Evolutionary conservation across 177 flowering plant species (phyloP).

Genomic region (Vitis hybrid): DNA sequence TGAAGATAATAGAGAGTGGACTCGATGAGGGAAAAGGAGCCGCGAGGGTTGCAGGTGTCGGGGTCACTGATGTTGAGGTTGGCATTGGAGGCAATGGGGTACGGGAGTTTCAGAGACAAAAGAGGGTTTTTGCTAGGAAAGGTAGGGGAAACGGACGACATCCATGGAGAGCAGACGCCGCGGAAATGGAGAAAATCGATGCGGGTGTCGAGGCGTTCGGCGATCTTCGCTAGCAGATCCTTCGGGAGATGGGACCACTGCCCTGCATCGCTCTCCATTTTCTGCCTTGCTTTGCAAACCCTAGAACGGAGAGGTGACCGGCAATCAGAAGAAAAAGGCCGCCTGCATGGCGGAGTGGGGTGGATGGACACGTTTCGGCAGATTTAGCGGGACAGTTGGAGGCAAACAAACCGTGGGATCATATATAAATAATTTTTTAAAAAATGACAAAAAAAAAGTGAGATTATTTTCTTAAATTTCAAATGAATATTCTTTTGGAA

Average conservation of each 20-base stretch:
- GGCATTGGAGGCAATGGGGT: not conserved
- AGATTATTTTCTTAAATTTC: too few relatives aligned
- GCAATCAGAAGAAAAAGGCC: too few relatives aligned
- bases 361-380: too few relatives aligned
- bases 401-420: too few relatives aligned
- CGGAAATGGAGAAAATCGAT: conserved; percentile 21
- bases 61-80: not conserved
- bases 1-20: conserved; percentile 10
- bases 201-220: conserved; percentile 4
- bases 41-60: not conserved
- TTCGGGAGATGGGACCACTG: conserved; percentile 17
- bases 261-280: not conserved
- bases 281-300: too few relatives aligned
- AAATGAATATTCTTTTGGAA: too few relatives aligned
- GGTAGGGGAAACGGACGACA: conserved; percentile 12
- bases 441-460: too few relatives aligned
- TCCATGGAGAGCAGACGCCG: conserved; percentile 20
- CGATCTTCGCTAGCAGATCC: conserved; percentile 14
- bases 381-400: too few relatives aligned
- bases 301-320: too few relatives aligned
- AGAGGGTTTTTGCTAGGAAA: not conserved
- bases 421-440: too few relatives aligned
- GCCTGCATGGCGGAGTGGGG: too few relatives aligned
- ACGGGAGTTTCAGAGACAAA: not conserved
- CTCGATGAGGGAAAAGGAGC: not conserved